phyloP scores from a whole-genome alignment of 1,139 yeast genomes.

The Kodamaea ohmeri region DNA sequence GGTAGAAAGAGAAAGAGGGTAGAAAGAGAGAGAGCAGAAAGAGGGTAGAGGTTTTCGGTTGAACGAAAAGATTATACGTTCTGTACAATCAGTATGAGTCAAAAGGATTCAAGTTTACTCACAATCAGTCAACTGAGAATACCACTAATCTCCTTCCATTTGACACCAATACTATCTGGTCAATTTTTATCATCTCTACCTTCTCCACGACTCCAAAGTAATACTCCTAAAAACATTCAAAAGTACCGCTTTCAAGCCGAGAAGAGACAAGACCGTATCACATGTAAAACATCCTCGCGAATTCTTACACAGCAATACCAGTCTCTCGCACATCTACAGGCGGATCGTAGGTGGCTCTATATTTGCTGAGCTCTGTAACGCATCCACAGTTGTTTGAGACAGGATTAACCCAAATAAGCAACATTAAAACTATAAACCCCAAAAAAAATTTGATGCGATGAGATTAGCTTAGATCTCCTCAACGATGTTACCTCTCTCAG shows the following conservation, averaged over 20 bases:
- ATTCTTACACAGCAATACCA: constrained; percentile 1
- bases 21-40: not conserved
- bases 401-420: constrained; percentile 34
- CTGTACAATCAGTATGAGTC: not conserved
- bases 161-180: no score
- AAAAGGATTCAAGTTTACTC: not conserved
- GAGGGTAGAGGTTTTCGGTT: not conserved
- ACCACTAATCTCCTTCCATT: no score
- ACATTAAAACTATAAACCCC: constrained; percentile 31
- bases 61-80: not conserved
- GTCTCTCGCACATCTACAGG: constrained; percentile 20
- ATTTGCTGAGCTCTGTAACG: constrained; percentile 54
- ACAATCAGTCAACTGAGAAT: no score
- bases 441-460: constrained; percentile 10
- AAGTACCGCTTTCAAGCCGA: not conserved
- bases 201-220: not conserved
- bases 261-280: constrained; percentile 1
- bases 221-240: constrained; percentile 2
- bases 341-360: constrained; percentile 65
- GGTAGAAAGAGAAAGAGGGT: no score
- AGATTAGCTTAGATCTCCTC: constrained; percentile 50
- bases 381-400: constrained; percentile 43
- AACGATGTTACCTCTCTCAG: constrained; percentile 88
- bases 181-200: no score
- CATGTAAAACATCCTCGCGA: not conserved